Evolutionary conservation across 805 yeast genomes (phyloP), one percentile per base, ranked within the genome.

Genomic region (Metschnikowia kofuensis): DNA sequence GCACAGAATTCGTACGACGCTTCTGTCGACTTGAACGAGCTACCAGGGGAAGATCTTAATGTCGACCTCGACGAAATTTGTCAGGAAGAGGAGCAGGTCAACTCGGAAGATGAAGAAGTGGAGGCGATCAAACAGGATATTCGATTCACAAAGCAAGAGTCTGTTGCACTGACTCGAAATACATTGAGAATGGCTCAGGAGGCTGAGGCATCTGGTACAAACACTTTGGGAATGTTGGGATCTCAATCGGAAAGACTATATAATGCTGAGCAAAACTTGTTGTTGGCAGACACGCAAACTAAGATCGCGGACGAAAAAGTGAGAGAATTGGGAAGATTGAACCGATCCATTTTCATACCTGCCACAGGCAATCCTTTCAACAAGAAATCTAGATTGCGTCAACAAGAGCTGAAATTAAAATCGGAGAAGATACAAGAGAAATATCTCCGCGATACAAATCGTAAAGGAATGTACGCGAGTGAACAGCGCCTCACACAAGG

Each of bases 191-290:
- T 73, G 77, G 78, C 77, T 2, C 75, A 72, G 52, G 76, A 73
- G 55, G 77, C 78, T 10, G 77, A 73, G 48, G 76, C 76, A 5
- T 65, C 72, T 12, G 77, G 70, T 13, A 66, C 73, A 15, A 91
- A 92, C 63, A 86, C 97, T 0, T 68, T 92, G 53, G 97, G 97
- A 29, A 82, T 89, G 82, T 76, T 94, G 42, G 99, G 99, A 27
- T 80, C 91, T n/a, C 98, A 94, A 67, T 83, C 94, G 49, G 97
- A 90, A 63, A 76, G 89, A 42, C 73, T 94, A 54, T 87, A 85
- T 65, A 82, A 81, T 60, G 83, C 91, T 16, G 97, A 94, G 63
- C 80, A 81, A 55, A 84, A 84, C 55, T 71, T 92, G 56, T 80
- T 87, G 46, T 70, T 87, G 47, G 89, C 95, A 45, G 86, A 84